Evolutionary conservation across 2,329 filamentous ascomycete species (phyloP), one percentile per base, ranked within the genome.

Genomic region (Aureobasidium sp.): DNA sequence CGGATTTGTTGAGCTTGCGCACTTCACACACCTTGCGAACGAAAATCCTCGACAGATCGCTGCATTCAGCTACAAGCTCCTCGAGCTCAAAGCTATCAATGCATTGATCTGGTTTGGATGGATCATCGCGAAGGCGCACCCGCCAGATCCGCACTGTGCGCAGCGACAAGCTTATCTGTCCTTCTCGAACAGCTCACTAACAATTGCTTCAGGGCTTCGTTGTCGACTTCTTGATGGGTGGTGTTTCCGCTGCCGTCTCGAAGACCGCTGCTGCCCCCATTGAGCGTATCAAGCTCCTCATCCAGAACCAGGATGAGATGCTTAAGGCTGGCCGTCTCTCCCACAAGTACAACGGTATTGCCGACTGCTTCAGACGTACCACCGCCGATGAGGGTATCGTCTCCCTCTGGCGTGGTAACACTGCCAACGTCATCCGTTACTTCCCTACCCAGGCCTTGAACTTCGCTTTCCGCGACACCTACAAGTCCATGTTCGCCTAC

Each of bases 241-340:
- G 94, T 97, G 89, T 99, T 73, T 97, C 94, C 77, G 94, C 94
- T 81, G 94, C 94, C 81, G 92, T 99, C 88, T 99, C 94, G 79
- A 99, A 99, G 91, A 99, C 94, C 72, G 94, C 94, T 77, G 94
- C 94, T 78, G 94, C 94, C 83, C 94, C 94, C 82, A 99, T 99
- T 75, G 94, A 99, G 92, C 94, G 94, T 91, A 89, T 99, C 83
- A 99, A 99, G 92, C 94, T 99, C 78, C 90, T 99, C 77, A 95
- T 99, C 84, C 94, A 99, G 87, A 99, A 99, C 86, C 72, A 97
- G 94, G 94, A 99, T 94, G 94, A 99, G 87, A 99, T 99, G 94
- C 83, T 99, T 75, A 96, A 96, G 88, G 81, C 87, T 77, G 94
- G 94, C 79, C 94, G 94, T 91, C 93, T 99, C 70, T 91, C 95